These are phyloP conservation scores for Pythium dissimile DNA, from an alignment of 352 stramenopile genomes.

Conservation along the genomic window DNA sequence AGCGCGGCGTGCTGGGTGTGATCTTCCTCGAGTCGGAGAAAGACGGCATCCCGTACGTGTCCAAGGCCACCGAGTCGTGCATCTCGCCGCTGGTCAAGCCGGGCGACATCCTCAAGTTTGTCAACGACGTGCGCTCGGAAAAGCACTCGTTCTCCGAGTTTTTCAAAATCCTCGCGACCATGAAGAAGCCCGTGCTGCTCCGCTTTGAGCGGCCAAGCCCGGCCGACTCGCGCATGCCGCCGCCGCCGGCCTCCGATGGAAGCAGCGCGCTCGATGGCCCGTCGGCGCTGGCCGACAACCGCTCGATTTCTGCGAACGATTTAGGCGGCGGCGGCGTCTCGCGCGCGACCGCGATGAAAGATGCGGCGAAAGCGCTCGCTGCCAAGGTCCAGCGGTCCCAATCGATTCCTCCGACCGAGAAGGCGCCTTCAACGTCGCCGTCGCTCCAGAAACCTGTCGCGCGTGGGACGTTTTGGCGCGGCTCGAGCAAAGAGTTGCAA, in stretches of 20 bases:
- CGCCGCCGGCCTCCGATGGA: no score
- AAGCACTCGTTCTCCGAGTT: conserved; percentile 88
- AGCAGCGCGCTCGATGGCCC: not conserved
- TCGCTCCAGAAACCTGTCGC: conserved; percentile 25
- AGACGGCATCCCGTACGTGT: conserved; percentile 83
- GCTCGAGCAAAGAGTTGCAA: conserved; percentile 35
- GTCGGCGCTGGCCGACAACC: conserved; percentile 24
- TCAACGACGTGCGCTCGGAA: conserved; percentile 82
- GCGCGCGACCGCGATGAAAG: conserved; percentile 22
- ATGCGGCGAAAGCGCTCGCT: conserved; percentile 14
- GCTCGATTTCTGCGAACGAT: conserved; percentile 35
- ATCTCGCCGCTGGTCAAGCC: conserved; percentile 68
- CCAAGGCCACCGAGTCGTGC: conserved; percentile 83
- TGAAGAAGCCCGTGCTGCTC: conserved; percentile 87
- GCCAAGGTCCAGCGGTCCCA: conserved; percentile 54
- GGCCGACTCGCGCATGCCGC: not conserved
- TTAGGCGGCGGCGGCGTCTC: conserved; percentile 17
- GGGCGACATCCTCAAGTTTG: conserved; percentile 80
- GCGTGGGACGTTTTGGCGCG: conserved; percentile 61
- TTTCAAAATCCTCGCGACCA: conserved; percentile 88
- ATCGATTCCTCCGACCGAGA: conserved; percentile 54
- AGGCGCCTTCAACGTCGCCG: conserved; percentile 17
- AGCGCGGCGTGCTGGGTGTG: conserved; percentile 80
- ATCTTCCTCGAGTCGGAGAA: conserved; percentile 87
- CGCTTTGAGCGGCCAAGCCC: conserved; percentile 59